phyloP scores from a whole-genome alignment of 2,329 filamentous ascomycete species.

The Claviceps sorghi region DNA sequence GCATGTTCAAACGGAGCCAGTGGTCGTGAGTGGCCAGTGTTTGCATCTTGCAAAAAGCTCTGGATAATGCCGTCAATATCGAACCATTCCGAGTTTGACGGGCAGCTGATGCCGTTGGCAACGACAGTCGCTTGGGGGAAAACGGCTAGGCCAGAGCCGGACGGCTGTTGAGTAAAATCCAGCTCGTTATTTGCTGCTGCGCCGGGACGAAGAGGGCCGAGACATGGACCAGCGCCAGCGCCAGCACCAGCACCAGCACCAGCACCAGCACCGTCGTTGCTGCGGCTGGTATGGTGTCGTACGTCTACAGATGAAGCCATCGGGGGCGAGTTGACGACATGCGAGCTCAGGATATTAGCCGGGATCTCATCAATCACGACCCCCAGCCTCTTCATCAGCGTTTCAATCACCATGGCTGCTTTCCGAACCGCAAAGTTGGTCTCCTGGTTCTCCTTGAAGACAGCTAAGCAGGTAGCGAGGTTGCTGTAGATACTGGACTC shows the following conservation, averaged over 20 bases:
- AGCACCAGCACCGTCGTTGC: background rate
- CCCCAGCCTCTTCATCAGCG: constrained; percentile 24
- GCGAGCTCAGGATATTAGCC: constrained; percentile 4
- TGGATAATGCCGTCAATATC: constrained; percentile 24
- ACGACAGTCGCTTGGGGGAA: no score
- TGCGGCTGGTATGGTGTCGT: background rate
- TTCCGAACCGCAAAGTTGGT: constrained; percentile 31
- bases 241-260: background rate
- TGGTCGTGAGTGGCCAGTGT: constrained; percentile 1
- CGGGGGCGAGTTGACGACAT: background rate
- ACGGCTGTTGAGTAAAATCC: no score
- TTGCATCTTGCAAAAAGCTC: constrained; percentile 16
- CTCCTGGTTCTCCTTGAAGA: constrained; percentile 33
- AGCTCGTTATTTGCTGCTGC: background rate
- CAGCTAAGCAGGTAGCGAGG: constrained; percentile 28
- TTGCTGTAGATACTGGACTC: constrained; percentile 24
- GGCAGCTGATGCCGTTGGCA: no score
- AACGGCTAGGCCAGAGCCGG: no score
- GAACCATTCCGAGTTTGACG: constrained; percentile 11
- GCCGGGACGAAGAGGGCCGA: background rate
- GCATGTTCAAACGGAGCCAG: background rate
- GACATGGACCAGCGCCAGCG: background rate
- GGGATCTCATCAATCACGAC: constrained; percentile 13
- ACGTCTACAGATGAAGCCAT: background rate
- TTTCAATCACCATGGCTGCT: constrained; percentile 30